A percentile compares a stretch with the other conserved stretches of the same genome.
These are phyloP conservation scores for Pythium volutum DNA, from an alignment of 352 stramenopile genomes.

Conservation along the genomic window DNA sequence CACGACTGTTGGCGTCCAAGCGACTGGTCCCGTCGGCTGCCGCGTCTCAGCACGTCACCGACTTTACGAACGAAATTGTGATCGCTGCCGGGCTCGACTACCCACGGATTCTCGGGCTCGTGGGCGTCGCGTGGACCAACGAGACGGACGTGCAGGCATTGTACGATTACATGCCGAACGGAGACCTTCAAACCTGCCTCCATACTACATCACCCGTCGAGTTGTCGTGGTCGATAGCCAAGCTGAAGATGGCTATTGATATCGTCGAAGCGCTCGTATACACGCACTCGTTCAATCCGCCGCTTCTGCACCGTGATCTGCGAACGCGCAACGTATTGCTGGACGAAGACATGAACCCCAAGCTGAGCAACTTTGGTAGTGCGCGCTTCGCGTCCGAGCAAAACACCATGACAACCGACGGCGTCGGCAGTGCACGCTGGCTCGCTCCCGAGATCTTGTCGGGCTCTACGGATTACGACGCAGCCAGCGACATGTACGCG, in stretches of 20 bases:
- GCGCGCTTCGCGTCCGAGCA: constrained; percentile 34
- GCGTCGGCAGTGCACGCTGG: constrained; percentile 44
- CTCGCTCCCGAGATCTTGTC: too few species aligned
- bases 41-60: too few species aligned
- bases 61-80: too few species aligned
- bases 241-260: constrained; percentile 52
- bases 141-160: constrained; percentile 46
- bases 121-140: constrained; percentile 55
- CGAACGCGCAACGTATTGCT: constrained; percentile 59
- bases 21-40: too few species aligned
- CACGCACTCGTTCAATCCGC: too few species aligned
- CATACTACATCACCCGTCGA: constrained; percentile 11
- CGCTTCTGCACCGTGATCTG: too few species aligned
- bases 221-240: constrained; percentile 42
- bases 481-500: constrained; percentile 46
- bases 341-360: constrained; percentile 26
- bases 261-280: constrained; percentile 57
- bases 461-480: constrained; percentile 45
- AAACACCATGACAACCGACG: constrained; percentile 46
- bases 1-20: too few species aligned
- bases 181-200: constrained; percentile 45
- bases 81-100: too few species aligned
- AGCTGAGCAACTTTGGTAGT: constrained; percentile 48
- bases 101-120: too few species aligned
- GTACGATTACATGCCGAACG: constrained; percentile 64